Conservation (phyloP, 2,329 filamentous ascomycete genomes). For the Endocalyx cinctus region DNA sequence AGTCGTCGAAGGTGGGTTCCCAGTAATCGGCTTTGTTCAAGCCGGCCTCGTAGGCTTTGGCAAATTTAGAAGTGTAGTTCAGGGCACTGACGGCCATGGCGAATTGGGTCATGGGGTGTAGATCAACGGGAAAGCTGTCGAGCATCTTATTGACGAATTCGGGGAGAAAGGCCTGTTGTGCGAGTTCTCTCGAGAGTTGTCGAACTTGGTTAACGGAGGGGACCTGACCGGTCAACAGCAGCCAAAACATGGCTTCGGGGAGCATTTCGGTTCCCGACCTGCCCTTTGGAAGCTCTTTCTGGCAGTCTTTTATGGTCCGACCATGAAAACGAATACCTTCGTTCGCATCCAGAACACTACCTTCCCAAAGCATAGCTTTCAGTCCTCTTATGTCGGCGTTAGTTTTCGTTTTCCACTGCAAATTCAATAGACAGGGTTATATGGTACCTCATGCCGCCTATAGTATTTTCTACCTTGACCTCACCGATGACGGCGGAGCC, state of each 20-base stretch:
- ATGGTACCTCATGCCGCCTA: constrained; percentile 80
- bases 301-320: constrained; percentile 96
- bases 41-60: constrained; percentile 85
- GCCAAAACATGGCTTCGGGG: constrained; percentile 99
- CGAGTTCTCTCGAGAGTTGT: constrained; percentile 76
- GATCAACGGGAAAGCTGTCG: constrained; percentile 79
- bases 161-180: constrained; percentile 79
- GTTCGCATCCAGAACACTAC: constrained; percentile 91
- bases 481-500: constrained; percentile 80
- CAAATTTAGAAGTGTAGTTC: constrained; percentile 91
- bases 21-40: constrained; percentile 96
- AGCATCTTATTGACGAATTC: constrained; percentile 82
- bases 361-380: constrained; percentile 98
- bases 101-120: constrained; percentile 98
- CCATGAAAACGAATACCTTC: constrained; percentile 98
- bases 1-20: constrained; percentile 96
- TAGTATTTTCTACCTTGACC: constrained; percentile 87
- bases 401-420: too few relatives aligned
- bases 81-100: constrained; percentile 92
- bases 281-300: constrained; percentile 88
- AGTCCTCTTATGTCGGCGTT: too few relatives aligned
- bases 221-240: constrained; percentile 88
- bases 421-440: constrained; percentile 1
- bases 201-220: constrained; percentile 80
- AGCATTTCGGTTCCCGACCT: constrained; percentile 93